Conservation (phyloP, 306 rosid species). For the Malus sylvestris region DNA sequence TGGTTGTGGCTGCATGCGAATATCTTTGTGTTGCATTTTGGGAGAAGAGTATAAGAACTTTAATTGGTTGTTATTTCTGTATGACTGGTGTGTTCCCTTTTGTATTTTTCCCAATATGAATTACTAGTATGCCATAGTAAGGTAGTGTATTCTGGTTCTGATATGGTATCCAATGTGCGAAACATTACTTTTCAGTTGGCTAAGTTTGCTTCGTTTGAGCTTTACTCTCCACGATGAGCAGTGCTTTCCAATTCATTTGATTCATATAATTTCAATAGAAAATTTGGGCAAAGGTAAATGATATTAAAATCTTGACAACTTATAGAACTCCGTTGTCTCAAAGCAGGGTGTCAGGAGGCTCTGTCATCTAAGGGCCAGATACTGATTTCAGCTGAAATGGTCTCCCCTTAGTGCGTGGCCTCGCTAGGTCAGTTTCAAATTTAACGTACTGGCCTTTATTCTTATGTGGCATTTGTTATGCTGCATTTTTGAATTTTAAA, state of each 20-base stretch:
- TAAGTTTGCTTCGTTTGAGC: conserved; percentile 25
- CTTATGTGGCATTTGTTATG: conserved; percentile 52
- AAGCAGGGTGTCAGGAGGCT: conserved; percentile 99
- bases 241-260: conserved; percentile 41
- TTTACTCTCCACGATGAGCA: conserved; percentile 45
- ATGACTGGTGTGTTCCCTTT: neutral
- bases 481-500: conserved; percentile 35
- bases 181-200: conserved; percentile 15
- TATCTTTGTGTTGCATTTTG: neutral
- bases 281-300: conserved; percentile 50
- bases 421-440: conserved; percentile 83
- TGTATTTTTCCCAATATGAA: neutral
- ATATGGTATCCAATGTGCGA: conserved; percentile 14
- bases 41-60: neutral
- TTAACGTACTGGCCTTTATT: conserved; percentile 62
- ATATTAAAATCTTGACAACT: conserved; percentile 42
- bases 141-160: neutral
- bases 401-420: conserved; percentile 86
- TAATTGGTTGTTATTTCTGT: neutral
- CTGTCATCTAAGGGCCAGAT: conserved; percentile 89
- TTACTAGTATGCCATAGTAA: neutral
- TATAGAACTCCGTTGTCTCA: conserved; percentile 85
- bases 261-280: conserved; percentile 52
- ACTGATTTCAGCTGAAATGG: conserved; percentile 96
- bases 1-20: neutral